Evolutionary conservation across 345 rosid species (phyloP).

Genomic region (Lagerstroemia speciosa): DNA sequence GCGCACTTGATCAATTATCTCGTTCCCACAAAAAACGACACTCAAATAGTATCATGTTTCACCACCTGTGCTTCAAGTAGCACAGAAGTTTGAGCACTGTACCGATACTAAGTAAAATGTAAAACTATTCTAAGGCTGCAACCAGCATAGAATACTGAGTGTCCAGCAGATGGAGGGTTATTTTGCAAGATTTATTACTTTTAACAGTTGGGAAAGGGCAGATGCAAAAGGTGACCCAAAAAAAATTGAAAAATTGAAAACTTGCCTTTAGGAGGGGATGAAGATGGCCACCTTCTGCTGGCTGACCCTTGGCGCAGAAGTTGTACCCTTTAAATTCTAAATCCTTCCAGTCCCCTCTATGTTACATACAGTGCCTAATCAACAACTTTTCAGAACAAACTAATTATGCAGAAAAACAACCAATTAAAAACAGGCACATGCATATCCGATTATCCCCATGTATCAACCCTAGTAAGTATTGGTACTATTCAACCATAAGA

Average conservation of each 20-base stretch:
- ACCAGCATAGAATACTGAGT: not conserved
- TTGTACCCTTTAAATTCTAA: constrained; percentile 87
- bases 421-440: not conserved
- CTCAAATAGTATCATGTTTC: not conserved
- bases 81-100: not conserved
- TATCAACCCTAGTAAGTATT: not conserved
- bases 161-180: not conserved
- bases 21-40: not conserved
- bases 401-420: not conserved
- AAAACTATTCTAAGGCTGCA: not conserved
- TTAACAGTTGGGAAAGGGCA: not conserved
- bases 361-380: constrained; percentile 11
- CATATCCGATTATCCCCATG: not conserved
- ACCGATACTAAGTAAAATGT: not conserved
- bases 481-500: not conserved
- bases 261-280: constrained; percentile 91
- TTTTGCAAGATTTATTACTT: not conserved
- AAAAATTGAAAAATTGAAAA: not conserved
- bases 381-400: not conserved
- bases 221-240: not conserved
- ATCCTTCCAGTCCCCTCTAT: constrained; percentile 81
- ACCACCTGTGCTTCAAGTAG: not conserved
- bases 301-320: constrained; percentile 82
- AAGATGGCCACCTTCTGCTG: constrained; percentile 79
- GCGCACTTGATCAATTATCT: not conserved